A percentile compares a stretch with the other conserved stretches of the same genome.
phyloP scores from a whole-genome alignment of 2,329 filamentous ascomycete genomes.

The Diaporthe caulivora region DNA sequence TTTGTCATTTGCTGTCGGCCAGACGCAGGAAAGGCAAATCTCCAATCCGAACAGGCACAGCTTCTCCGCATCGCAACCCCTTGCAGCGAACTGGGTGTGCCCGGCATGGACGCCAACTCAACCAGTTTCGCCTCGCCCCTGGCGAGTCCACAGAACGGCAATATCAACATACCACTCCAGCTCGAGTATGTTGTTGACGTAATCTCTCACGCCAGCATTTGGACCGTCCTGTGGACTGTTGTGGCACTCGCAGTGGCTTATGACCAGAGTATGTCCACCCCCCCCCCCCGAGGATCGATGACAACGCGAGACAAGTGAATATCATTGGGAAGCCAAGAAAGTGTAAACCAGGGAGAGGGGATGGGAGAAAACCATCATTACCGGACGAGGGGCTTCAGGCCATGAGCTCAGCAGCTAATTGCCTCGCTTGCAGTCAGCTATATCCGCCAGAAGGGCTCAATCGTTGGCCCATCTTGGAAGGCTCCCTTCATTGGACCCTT shows the following conservation, averaged over 20 bases:
- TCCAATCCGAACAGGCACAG: constrained; percentile 22
- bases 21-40: constrained; percentile 21
- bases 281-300: not conserved
- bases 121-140: constrained; percentile 76
- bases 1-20: constrained; percentile 5
- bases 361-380: not conserved
- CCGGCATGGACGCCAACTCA: constrained; percentile 69
- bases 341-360: not conserved
- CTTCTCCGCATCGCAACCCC: constrained; percentile 19
- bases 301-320: not conserved
- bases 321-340: not conserved
- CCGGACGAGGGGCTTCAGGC: not conserved
- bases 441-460: constrained; percentile 79
- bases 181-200: constrained; percentile 67
- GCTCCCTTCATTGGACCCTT: constrained; percentile 95
- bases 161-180: constrained; percentile 65
- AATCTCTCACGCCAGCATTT: constrained; percentile 68
- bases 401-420: constrained; percentile 33
- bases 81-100: constrained; percentile 25
- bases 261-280: constrained; percentile 89
- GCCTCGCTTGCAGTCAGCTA: constrained; percentile 73
- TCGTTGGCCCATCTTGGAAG: constrained; percentile 81
- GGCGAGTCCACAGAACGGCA: constrained; percentile 68
- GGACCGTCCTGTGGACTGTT: constrained; percentile 77
- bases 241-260: constrained; percentile 81